Base-by-base conservation (phyloP, 2,329 filamentous ascomycete species). In the Cercospora zeina region DNA sequence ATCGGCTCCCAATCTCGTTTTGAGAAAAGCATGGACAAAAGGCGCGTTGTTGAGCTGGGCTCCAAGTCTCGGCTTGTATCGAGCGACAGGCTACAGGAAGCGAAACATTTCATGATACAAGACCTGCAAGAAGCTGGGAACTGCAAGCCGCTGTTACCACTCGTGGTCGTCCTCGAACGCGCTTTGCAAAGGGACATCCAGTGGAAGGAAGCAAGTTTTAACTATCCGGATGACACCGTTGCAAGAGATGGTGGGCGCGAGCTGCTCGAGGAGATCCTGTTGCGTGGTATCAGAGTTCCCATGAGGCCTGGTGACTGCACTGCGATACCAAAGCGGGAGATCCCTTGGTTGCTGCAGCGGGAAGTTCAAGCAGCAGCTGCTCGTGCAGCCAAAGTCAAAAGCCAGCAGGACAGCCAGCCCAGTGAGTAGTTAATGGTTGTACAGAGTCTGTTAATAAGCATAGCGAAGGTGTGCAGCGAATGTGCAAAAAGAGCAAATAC, bases 271-370 rank as follows among this genome's bases (percentile, higher is more conserved):
- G 51, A 62, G 24, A 69, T 70, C 61, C 24, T 71, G 56, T 24
- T 65, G 34, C 30, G 65, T 30, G 71, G 69, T 6, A 61, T 72
- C 13, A 33, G 63, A 34, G 70, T 73, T 8, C 68, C 65, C 2
- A 65, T 71, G 58, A 49, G 11, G 33, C 49, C 62, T 27, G 68
- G 67, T 16, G 63, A 68, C 56, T 65, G 61, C 24, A 59, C 50
- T 10, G 39, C 14, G 21, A 33, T 21, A 11, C 49, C 42, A 39
- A 37, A 54, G 45, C 54, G 54, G 54, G 54, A 62, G 37, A 24
- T 62, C 24, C 47, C 54, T 8, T 54, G 34, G 37, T 49, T 55
- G 4, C 14, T 55, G 16, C 50, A 39, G 13, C 45, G 14, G 14
- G 45, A 42, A 39, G 14, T 34, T 31, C 30, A 53, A 11, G 16